Percentiles rank a stretch among this genome's conserved stretches.
phyloP scores from a whole-genome alignment of 2,329 filamentous ascomycete species.

The Tolypocladium ovalisporum region DNA sequence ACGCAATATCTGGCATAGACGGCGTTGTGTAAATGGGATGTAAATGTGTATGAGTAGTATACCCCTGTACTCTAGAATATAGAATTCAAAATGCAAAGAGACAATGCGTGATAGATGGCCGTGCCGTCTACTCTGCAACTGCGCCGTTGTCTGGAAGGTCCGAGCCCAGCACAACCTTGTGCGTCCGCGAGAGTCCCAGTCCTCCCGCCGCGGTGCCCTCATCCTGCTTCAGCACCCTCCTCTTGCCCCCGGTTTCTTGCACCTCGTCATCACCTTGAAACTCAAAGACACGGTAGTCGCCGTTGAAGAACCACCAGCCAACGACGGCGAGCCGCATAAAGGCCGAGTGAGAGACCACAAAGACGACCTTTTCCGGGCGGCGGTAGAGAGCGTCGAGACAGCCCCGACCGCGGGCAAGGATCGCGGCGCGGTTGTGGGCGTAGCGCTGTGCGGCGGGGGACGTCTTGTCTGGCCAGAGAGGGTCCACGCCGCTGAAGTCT shows the following conservation, averaged over 20 bases:
- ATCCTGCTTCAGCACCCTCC: conserved; percentile 31
- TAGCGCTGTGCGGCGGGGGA: conserved; percentile 34
- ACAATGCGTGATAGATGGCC: not conserved
- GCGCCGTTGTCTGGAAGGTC: conserved; percentile 23
- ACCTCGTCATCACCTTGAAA: conserved; percentile 25
- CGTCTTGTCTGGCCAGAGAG: conserved; percentile 52
- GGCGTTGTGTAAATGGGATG: not conserved
- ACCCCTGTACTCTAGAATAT: not conserved
- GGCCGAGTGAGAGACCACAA: conserved; percentile 55
- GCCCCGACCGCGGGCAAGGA: conserved; percentile 43
- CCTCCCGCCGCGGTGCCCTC: conserved; percentile 25
- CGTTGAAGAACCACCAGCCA: conserved; percentile 47
- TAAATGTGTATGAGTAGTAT: not conserved
- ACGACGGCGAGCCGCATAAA: conserved; percentile 49
- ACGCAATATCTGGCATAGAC: not conserved
- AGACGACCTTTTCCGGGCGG: conserved; percentile 48
- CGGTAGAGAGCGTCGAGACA: conserved; percentile 37
- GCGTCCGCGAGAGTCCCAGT: conserved; percentile 21
- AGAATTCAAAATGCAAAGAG: not conserved
- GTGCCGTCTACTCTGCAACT: not conserved
- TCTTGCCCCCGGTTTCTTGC: not conserved
- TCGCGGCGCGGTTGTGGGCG: conserved; percentile 38
- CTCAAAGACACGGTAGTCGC: conserved; percentile 54
- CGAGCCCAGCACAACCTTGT: conserved; percentile 25
- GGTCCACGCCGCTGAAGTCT: conserved; percentile 46